Percentiles rank a stretch among this genome's conserved stretches.
phyloP scores from a whole-genome alignment of 1,139 yeast species.

The Yamadazyma diddensiae region DNA sequence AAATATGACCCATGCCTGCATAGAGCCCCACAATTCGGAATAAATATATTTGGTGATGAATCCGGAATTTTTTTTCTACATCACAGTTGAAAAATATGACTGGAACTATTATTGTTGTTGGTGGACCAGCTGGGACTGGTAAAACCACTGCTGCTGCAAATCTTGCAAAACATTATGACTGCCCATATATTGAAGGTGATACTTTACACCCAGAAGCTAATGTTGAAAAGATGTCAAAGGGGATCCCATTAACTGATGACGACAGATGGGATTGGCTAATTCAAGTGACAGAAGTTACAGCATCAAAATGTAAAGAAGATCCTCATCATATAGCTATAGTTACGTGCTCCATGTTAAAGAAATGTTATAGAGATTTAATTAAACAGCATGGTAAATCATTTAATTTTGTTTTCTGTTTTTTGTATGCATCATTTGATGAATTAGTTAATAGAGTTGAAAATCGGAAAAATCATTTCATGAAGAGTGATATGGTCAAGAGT shows the following conservation, averaged over 20 bases:
- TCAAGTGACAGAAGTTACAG: conserved; percentile 42
- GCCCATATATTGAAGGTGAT: conserved; percentile 84
- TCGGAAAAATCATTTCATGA: conserved; percentile 82
- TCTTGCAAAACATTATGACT: conserved; percentile 41
- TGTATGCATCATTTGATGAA: conserved; percentile 62
- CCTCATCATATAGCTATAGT: conserved; percentile 45
- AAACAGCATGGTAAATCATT: conserved; percentile 21
- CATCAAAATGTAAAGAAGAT: conserved; percentile 29
- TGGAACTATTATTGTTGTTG: conserved; percentile 45
- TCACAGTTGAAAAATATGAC: conserved; percentile 7
- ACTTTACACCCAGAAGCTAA: conserved; percentile 69
- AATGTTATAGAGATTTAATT: conserved; percentile 63
- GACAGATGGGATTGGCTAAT: conserved; percentile 92
- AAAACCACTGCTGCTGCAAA: conserved; percentile 73
- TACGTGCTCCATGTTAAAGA: conserved; percentile 83
- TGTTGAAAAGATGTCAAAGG: conserved; percentile 75
- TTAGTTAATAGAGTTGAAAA: conserved; percentile 55
- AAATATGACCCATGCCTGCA: conserved; percentile 5
- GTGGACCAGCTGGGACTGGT: conserved; percentile 96
- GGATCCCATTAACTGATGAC: conserved; percentile 78
- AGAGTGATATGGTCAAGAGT: conserved; percentile 73
- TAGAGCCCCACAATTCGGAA: conserved; percentile 9
- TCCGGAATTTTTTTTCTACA: conserved; percentile 1
- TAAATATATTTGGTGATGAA: conserved; percentile 2
- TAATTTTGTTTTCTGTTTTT: conserved; percentile 59